Evolutionary conservation across 2,329 filamentous ascomycete genomes (phyloP).

Genomic region (Claviceps sorghi): DNA sequence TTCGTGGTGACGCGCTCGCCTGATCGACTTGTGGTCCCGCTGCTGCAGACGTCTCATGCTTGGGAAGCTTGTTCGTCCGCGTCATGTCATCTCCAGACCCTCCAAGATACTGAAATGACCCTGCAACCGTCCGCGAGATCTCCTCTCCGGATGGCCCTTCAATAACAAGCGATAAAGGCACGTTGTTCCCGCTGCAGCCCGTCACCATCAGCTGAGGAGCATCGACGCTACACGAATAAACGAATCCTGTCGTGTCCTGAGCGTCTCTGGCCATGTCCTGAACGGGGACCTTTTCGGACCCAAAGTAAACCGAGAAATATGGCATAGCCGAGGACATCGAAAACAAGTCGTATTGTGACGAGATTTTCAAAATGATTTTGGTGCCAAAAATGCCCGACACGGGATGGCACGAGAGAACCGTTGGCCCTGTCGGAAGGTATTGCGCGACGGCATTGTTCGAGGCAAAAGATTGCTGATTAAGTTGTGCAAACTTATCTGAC

Average conservation of each 20-base stretch:
- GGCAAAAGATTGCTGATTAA: constrained; percentile 42
- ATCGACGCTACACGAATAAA: constrained; percentile 58
- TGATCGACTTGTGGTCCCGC: constrained; percentile 23
- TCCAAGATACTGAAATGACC: constrained; percentile 36
- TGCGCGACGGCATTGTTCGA: constrained; percentile 50
- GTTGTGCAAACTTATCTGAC: constrained; percentile 34
- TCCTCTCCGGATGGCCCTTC: constrained; percentile 38
- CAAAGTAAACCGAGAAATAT: constrained; percentile 58
- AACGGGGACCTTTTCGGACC: constrained; percentile 51
- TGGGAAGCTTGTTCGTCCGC: constrained; percentile 21
- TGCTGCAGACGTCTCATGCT: constrained; percentile 21
- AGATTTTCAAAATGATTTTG: constrained; percentile 58
- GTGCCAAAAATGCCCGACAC: constrained; percentile 53
- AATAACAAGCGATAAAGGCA: constrained; percentile 40
- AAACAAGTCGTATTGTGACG: constrained; percentile 58
- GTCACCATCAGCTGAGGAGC: constrained; percentile 48
- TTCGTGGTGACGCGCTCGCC: constrained; percentile 27
- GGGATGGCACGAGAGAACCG: constrained; percentile 58
- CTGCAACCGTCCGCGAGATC: constrained; percentile 33
- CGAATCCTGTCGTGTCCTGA: constrained; percentile 44
- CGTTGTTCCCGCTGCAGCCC: constrained; percentile 32
- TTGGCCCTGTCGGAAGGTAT: constrained; percentile 47
- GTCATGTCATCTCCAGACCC: constrained; percentile 31
- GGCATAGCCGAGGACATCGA: constrained; percentile 38
- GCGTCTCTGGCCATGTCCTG: constrained; percentile 47